Percentiles rank a stretch among this genome's conserved stretches.
phyloP scores from a whole-genome alignment of 176 grass and related monocot species.

The sorghum (Sorghum bicolor) region Sorghum_bicolor_NCBIv3 NC_012870.2:77223501-77224000 shows the following conservation, averaged over 20 bases:
- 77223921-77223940: not conserved
- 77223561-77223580: not conserved
- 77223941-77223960: not conserved
- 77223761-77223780: not conserved
- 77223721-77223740: not conserved
- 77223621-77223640: not conserved
- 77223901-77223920: not conserved
- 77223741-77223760: not conserved
- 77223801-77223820: not conserved
- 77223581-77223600: not conserved
- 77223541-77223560: not conserved
- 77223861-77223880: not conserved
- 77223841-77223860: constrained; percentile 5
- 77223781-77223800: not conserved
- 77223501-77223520: not conserved
- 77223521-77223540: not conserved
- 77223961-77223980: not conserved
- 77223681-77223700: not conserved
- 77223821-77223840: not conserved
- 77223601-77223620: not conserved
- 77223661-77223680: not conserved
- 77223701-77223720: not conserved
- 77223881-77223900: constrained; percentile 28
- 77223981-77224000: not conserved
- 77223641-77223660: not conserved